phyloP scores from a whole-genome alignment of 2,329 filamentous ascomycete genomes.

The Dothiorella sarmentorum region DNA sequence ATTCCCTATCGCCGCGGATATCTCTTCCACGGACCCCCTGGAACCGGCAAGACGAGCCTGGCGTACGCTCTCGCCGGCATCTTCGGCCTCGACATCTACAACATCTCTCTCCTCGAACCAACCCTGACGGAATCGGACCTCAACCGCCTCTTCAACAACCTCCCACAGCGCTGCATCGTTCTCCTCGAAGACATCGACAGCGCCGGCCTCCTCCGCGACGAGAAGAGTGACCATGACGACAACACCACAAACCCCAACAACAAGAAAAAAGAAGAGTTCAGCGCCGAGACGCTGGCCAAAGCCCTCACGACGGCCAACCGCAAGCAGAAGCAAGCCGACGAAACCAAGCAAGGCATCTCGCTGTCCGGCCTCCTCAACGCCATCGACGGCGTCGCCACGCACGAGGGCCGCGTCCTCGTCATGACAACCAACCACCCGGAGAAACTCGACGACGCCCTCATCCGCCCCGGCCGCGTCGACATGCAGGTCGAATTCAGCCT shows the following conservation, averaged over 20 bases:
- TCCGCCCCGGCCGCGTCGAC: constrained; percentile 70
- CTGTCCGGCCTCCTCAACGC: constrained; percentile 78
- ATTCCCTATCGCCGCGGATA: constrained; percentile 85
- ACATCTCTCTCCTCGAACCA: constrained; percentile 58
- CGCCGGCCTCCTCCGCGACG: constrained; percentile 42
- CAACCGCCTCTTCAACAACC: constrained; percentile 41
- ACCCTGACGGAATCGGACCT: constrained; percentile 67
- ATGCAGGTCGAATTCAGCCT: constrained; percentile 60
- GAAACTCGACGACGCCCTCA: constrained; percentile 67
- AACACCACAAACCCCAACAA: constrained; percentile 21
- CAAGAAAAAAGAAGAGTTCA: constrained; percentile 20
- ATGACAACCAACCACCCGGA: constrained; percentile 81
- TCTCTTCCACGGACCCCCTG: constrained; percentile 72
- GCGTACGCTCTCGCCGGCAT: constrained; percentile 43
- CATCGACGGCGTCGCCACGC: constrained; percentile 76
- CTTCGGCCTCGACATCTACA: constrained; percentile 47
- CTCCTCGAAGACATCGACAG: constrained; percentile 49
- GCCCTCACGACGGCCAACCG: constrained; percentile 19
- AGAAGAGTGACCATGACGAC: constrained; percentile 27
- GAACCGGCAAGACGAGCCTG: constrained; percentile 65
- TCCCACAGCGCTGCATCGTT: constrained; percentile 46
- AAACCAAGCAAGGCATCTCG: constrained; percentile 55
- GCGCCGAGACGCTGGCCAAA: constrained; percentile 20
- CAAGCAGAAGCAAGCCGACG: constrained; percentile 21
- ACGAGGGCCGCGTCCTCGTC: constrained; percentile 74